Percentiles rank a stretch among this genome's conserved stretches.
phyloP scores from a whole-genome alignment of 352 stramenopile species.

The Globisporangium yorkense region DNA sequence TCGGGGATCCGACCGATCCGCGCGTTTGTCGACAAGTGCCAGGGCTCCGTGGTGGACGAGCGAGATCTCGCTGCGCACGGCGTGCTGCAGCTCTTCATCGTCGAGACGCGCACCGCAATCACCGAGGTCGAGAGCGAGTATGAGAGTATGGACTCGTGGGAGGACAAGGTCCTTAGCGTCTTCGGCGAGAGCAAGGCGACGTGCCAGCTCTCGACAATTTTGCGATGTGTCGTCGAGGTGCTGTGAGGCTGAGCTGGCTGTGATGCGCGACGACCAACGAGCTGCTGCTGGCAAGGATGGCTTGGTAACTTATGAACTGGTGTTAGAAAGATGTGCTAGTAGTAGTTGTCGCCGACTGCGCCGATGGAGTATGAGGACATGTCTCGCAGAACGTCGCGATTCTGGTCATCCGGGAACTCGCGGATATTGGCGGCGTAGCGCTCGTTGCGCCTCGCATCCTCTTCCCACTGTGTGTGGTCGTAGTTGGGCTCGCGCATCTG shows the following conservation, averaged over 20 bases:
- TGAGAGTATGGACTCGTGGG: constrained; percentile 52
- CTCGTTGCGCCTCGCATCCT: constrained; percentile 82
- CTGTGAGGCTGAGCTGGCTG: background rate
- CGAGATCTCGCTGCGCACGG: constrained; percentile 33
- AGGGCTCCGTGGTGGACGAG: constrained; percentile 13
- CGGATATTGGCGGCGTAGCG: constrained; percentile 87
- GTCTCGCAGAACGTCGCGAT: constrained; percentile 41
- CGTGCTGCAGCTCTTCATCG: constrained; percentile 45
- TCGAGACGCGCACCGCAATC: constrained; percentile 26
- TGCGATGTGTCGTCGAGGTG: constrained; percentile 30
- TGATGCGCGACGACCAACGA: background rate
- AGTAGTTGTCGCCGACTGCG: constrained; percentile 36
- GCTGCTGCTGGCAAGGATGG: background rate
- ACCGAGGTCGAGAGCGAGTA: constrained; percentile 54
- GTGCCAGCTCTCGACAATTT: constrained; percentile 49
- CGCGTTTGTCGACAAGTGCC: constrained; percentile 32
- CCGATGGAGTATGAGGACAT: constrained; percentile 55
- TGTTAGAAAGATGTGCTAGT: constrained; percentile 4
- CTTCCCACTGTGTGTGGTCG: constrained; percentile 86
- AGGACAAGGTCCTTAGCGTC: constrained; percentile 50
- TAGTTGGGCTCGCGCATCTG: constrained; percentile 89
- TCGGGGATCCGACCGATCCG: constrained; percentile 36
- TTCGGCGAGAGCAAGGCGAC: constrained; percentile 68
- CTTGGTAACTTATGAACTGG: background rate
- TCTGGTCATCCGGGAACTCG: constrained; percentile 59